Base-by-base conservation (phyloP, 345 rosid species). In the Clarkia xantiana region DNA sequence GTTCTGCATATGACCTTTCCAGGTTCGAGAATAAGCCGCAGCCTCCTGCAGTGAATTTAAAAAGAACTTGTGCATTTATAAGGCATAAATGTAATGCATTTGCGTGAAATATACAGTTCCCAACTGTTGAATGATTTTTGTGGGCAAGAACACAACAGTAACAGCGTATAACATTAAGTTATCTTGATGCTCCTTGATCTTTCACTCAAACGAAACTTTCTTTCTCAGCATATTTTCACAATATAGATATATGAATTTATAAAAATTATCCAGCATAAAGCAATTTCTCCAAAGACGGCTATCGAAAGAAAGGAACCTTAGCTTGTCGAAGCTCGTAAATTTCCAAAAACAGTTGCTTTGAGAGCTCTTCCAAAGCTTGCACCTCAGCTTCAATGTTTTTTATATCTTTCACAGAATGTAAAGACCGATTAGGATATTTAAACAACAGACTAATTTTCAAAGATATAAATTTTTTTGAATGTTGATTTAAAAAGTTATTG, bases 321-420 rank as follows among this genome's bases (percentile, higher is more conserved):
- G 98, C 89, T 60, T 86, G 96, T 60, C 85, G 94, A 70, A 91
- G 96, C 75, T 91, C 98, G 66, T 81, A 91, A 41, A 91, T 86
- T 69, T 91, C 98, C 77, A 91, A 62, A 73, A 91, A 91, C 20
- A 91, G 76, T 68, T 91, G 98, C 81, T 86, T 91, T 20, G 98
- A 91, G 19, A 91, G 84, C 72, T 86, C 98, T 59, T 86, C 98
- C 49, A 86, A 71, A 46, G 83, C 89, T 65, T 79, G 89, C 48
- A 86, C 93, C 81, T 91, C 98, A 7, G 85, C 93, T 53, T 86
- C 96, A 89, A 86, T 65, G 63, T 45, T 80, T 69, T 76, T 84
- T 46, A 86, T 78, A 62, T 86, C 98, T 91, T 58, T 45, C 53
- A 20, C 55, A 56, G 42, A 55, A 57, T 49, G 18, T 18, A 23